Conservation (phyloP, 176 grass and related monocot species). For the Avena insularis region DNA sequence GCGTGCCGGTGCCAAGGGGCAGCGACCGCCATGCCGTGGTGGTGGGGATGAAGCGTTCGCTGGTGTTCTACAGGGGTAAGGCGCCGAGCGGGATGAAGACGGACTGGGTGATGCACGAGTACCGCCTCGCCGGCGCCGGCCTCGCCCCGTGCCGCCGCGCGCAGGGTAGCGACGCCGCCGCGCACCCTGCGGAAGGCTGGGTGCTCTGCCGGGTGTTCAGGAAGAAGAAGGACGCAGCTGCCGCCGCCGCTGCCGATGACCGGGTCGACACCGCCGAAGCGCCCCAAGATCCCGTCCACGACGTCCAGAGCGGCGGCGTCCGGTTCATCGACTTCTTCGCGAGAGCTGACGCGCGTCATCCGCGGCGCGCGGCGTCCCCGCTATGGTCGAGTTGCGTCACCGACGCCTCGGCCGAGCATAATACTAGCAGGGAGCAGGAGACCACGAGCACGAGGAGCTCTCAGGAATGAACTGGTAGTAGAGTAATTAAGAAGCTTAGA, state of each 20-base stretch:
- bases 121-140: constrained; percentile 34
- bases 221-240: constrained; percentile 44
- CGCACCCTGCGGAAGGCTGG: constrained; percentile 51
- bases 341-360: constrained; percentile 32
- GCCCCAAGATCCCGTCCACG: not conserved
- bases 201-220: constrained; percentile 84
- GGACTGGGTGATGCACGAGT: constrained; percentile 70
- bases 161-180: not conserved
- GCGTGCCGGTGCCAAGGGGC: not conserved
- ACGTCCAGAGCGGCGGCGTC: not conserved
- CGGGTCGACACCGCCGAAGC: constrained; percentile 19
- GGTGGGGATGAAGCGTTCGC: constrained; percentile 52
- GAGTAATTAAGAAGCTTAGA: not conserved
- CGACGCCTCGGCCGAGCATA: constrained; percentile 45
- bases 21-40: constrained; percentile 14
- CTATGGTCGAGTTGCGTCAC: constrained; percentile 66
- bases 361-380: constrained; percentile 39
- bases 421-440: constrained; percentile 58
- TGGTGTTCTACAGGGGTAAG: constrained; percentile 54
- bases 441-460: constrained; percentile 51
- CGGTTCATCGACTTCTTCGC: constrained; percentile 79
- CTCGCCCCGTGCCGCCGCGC: not conserved
- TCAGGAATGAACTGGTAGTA: not conserved
- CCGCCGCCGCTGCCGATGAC: not conserved
- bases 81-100: constrained; percentile 29